Percentiles rank a stretch among this genome's conserved stretches.
phyloP scores from a whole-genome alignment of 2,329 filamentous ascomycete genomes.

The Penicillium sp. region DNA sequence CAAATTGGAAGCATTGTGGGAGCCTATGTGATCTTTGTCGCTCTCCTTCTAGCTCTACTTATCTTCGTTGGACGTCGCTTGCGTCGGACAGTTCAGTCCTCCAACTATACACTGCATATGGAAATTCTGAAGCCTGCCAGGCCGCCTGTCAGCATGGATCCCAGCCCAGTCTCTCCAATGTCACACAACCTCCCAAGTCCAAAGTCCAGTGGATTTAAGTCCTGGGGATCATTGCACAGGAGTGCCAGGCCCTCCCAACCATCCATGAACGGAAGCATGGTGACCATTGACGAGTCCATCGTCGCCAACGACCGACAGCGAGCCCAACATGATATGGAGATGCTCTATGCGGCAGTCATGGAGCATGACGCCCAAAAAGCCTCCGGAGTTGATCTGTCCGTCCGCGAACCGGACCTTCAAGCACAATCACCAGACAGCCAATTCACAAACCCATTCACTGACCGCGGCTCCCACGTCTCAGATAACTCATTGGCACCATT shows the following conservation, averaged over 20 bases:
- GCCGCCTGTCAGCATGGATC: conserved; percentile 29
- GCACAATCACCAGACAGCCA: conserved; percentile 26
- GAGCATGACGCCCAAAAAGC: conserved; percentile 68
- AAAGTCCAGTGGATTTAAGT: conserved; percentile 35
- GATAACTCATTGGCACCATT: conserved; percentile 20
- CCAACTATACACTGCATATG: conserved; percentile 52
- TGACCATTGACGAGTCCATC: conserved; percentile 72
- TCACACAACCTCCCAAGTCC: conserved; percentile 35
- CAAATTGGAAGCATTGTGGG: conserved; percentile 82
- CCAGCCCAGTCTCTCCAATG: conserved; percentile 36
- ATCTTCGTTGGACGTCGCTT: conserved; percentile 60
- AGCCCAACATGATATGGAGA: conserved; percentile 79
- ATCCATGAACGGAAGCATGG: conserved; percentile 60
- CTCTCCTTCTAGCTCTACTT: conserved; percentile 67
- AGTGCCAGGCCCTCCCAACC: conserved; percentile 31
- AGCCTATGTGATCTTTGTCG: conserved; percentile 74
- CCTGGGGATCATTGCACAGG: conserved; percentile 39
- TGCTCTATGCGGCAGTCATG: conserved; percentile 88
- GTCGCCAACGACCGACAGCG: conserved; percentile 71
- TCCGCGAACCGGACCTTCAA: conserved; percentile 17
- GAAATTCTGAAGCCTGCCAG: conserved; percentile 54
- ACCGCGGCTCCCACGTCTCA: conserved; percentile 27
- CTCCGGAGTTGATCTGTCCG: conserved; percentile 21
- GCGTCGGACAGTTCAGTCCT: conserved; percentile 51
- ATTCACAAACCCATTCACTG: conserved; percentile 29